Conservation (phyloP, 371 early-diverging fungal genomes). For the Coemansia sp. region DNA sequence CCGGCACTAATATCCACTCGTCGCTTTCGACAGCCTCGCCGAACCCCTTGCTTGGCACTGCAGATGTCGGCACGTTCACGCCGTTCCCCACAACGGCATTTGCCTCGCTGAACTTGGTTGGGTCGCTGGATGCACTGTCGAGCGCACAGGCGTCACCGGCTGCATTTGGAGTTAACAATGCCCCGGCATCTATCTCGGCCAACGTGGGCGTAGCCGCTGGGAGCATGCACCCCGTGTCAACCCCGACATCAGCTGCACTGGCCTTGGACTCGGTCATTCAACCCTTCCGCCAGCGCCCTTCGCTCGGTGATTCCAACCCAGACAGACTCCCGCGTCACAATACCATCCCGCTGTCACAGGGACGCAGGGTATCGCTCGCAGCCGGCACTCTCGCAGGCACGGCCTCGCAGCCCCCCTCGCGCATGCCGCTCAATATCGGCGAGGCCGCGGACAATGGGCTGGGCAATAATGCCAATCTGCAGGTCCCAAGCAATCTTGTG, state of each 20-base stretch:
- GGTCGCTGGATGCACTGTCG: constrained; percentile 23
- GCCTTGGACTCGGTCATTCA: constrained; percentile 16
- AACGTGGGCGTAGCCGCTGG: constrained; percentile 11
- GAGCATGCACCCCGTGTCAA: constrained; percentile 44
- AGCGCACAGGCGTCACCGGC: constrained; percentile 3
- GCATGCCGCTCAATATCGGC: constrained; percentile 5
- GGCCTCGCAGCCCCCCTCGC: constrained; percentile 5
- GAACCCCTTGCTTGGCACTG: constrained; percentile 20
- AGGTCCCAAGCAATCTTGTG: constrained; percentile 11
- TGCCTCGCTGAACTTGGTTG: constrained; percentile 44
- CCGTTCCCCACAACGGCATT: constrained; percentile 41
- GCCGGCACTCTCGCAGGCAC: background rate
- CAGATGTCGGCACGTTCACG: constrained; percentile 20
- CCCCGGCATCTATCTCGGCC: constrained; percentile 13
- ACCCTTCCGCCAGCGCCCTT: constrained; percentile 14
- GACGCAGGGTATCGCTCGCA: constrained; percentile 6
- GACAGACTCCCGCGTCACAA: constrained; percentile 22
- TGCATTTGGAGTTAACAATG: constrained; percentile 12
- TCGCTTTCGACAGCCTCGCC: constrained; percentile 29
- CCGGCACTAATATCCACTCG: constrained; percentile 17
- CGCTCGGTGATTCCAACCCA: constrained; percentile 13
- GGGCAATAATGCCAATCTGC: constrained; percentile 14
- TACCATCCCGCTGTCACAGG: constrained; percentile 29
- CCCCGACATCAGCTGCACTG: constrained; percentile 19
- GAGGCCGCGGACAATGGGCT: constrained; percentile 10